Evolutionary conservation across 2,329 filamentous ascomycete genomes (phyloP), one percentile per base, ranked within the genome.

Genomic region (Arthroderma uncinatum): DNA sequence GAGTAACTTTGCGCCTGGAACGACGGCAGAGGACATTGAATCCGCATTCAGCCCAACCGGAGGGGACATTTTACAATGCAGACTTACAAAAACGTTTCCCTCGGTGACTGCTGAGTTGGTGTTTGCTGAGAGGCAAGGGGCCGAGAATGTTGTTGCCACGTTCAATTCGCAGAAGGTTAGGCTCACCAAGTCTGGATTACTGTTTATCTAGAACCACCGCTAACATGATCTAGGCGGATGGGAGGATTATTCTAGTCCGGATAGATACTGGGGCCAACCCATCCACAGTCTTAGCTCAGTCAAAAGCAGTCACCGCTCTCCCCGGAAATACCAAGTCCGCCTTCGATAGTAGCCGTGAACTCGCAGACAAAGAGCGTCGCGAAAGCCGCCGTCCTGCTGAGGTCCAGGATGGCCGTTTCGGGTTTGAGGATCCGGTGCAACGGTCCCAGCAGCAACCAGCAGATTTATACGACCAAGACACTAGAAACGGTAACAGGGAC

Each of bases 1-100:
- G 5, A 78, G 76, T 65, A 85, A 85, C 68, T 85, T 85, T 65
- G 82, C 82, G 12, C 78, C 79, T n/a, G 82, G 82, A 14, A 85
- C 82, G 0, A 84, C 82, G 1, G 82, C 81, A 14, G 80, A 79
- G 25, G 82, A 85, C 62, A 84, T 85, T 48, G 79, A 84, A 64
- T 77, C 80, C 42, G 81, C 82, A 30, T 74, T 85, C 66, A 72
- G 74, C 56, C 74, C 76, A 2, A 71, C 78, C 16, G 78, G 77
- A 14, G 80, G 79, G 33, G 70, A 75, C 36, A 74, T 82, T 63
- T 59, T 78, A 28, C 74, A 74, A 54, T 84, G 82, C 68, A 76
- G 73, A 60, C 69, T 85, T 21, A 69, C 78, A 10, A 64, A 67
- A n/a, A 74, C 74, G 19, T 68, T 76, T 7, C 82, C 82, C 0